Evolutionary conservation across 257 asterid species (phyloP).

Genomic region (Rehmannia glutinosa): DNA sequence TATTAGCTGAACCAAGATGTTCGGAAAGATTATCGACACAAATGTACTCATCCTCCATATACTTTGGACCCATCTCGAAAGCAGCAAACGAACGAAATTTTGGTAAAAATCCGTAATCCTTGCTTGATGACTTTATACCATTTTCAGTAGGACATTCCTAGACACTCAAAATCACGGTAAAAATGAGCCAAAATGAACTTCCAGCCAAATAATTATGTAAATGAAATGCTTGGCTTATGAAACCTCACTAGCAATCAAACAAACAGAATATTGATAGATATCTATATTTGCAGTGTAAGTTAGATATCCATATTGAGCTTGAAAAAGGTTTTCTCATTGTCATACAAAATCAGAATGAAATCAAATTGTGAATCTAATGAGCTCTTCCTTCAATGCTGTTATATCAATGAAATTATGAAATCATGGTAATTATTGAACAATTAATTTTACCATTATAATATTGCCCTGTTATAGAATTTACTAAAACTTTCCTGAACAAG

Average conservation of each 20-base stretch:
- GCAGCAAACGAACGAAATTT: slow-evolving; percentile 70
- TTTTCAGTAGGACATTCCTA: slow-evolving; percentile 41
- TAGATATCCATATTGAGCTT: too few relatives aligned
- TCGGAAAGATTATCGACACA: slow-evolving; percentile 67
- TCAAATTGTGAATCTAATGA: neutral
- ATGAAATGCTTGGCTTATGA: neutral
- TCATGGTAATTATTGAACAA: neutral
- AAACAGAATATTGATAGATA: too few relatives aligned
- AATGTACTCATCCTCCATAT: slow-evolving; percentile 81
- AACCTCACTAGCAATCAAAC: neutral
- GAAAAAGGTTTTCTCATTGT: too few relatives aligned
- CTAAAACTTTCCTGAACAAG: too few relatives aligned
- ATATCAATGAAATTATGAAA: neutral
- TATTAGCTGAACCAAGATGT: slow-evolving; percentile 38
- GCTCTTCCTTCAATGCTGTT: neutral
- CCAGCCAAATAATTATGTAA: neutral
- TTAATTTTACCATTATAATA: neutral
- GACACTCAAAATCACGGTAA: slow-evolving; percentile 1
- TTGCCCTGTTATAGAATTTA: too few relatives aligned
- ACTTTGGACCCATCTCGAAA: slow-evolving; percentile 84
- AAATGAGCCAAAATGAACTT: neutral
- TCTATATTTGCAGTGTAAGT: too few relatives aligned
- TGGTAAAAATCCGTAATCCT: slow-evolving; percentile 52
- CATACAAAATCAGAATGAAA: neutral
- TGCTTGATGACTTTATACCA: slow-evolving; percentile 41